Percentiles rank a stretch among this genome's conserved stretches.
Conservation (phyloP, 306 rosid species). For the Luffa aegyptiaca region DNA sequence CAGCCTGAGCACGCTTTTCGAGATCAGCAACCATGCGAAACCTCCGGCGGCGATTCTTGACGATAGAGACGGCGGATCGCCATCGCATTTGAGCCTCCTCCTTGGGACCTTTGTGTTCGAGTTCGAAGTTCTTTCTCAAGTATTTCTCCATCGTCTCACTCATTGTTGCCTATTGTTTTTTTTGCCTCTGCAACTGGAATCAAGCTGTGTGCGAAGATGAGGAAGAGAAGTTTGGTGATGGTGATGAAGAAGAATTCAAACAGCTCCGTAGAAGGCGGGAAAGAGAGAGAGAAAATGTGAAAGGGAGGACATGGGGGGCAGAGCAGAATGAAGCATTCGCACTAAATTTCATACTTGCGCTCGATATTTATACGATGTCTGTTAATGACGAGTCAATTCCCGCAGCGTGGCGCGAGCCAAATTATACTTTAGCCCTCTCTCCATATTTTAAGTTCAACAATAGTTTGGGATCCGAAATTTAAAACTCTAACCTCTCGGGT, state of each 20-base stretch:
- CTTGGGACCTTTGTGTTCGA: slow-evolving; percentile 49
- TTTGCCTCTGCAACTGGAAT: not conserved
- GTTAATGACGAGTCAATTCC: not conserved
- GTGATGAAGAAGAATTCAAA: slow-evolving; percentile 5
- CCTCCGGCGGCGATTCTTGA: slow-evolving; percentile 85
- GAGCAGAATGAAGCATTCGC: not conserved
- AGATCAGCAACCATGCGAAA: slow-evolving; percentile 92
- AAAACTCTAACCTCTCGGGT: too few species aligned
- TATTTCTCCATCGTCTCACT: slow-evolving; percentile 47
- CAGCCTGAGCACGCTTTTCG: slow-evolving; percentile 64
- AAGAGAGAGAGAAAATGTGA: slow-evolving; percentile 2
- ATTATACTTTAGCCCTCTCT: too few species aligned
- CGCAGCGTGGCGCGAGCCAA: too few species aligned
- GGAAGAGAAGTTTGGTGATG: not conserved
- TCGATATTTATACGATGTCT: not conserved
- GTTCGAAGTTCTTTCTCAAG: slow-evolving; percentile 52
- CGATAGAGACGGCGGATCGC: slow-evolving; percentile 76
- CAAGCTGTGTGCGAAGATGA: not conserved
- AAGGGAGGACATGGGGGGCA: not conserved
- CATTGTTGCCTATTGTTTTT: not conserved
- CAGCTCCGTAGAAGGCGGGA: slow-evolving; percentile 4
- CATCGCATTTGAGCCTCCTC: slow-evolving; percentile 55
- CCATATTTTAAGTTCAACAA: too few species aligned
- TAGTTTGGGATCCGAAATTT: too few species aligned
- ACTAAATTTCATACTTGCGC: not conserved